Evolutionary conservation across 106 monocot genomes (phyloP), one percentile per base, ranked within the genome.

Genomic region (Dendrobium catenatum): DNA sequence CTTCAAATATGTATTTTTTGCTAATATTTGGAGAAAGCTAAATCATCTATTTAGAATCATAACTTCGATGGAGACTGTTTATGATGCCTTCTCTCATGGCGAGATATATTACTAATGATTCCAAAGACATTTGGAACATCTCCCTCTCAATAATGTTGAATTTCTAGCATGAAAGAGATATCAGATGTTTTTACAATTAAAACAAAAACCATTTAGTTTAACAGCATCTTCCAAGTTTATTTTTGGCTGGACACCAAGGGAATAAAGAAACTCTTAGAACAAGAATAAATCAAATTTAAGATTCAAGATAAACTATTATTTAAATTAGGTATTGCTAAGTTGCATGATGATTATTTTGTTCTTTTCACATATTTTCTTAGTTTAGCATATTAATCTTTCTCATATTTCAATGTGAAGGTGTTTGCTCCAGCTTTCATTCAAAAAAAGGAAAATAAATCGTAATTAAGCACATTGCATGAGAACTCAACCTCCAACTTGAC

Each of bases 401-500:
- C 19, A 19, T 22, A 4, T 19, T 61, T 61, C 22, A 61, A 61
- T 8, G 22, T 7, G 61, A 22, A 22, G 19, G 8, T 15, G 58
- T 58, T 58, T 20, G 15, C 13, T 15, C 26, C 61, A 68, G 3
- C 31, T 68, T 42, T 73, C 42, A 42, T 58, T 16, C 58, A 58
- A 58, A 18, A 58, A 19, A 58, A 73, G 3, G n/a, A 61, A n/a
- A 61, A 61, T 6, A 74, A 6, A 17, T 33, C 17, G 13, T 19
- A 43, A 19, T 7, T 74, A 74, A 74, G n/a, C 33, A 74, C 59
- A 79, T 42, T 19, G 55, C 7, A 72, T 55, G 51, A 83, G 40
- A 77, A 85, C 22, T 55, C 24, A 81, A 98, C 97, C 94, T 92
- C 92, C 88, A 68, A 98, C 93, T 95, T 98, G 97, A 80, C 89